These are phyloP conservation scores for Aegilops speltoides DNA, from an alignment of 176 grass and related monocot genomes.

Conservation along the genomic window DNA sequence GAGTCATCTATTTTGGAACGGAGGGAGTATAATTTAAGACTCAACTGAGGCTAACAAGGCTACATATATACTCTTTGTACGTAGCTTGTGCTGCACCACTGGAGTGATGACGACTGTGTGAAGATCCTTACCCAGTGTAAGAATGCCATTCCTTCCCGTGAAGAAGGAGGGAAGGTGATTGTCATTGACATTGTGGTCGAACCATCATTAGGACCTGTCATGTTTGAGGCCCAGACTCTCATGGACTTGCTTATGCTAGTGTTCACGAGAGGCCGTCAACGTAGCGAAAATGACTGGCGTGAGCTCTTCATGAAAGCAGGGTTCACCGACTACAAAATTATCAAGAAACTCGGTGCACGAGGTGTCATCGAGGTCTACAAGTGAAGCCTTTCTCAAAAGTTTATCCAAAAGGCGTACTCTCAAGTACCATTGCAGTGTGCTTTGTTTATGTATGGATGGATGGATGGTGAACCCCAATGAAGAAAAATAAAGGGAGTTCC, in stretches of 20 bases:
- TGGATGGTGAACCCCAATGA: too few species aligned
- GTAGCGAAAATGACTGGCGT: constrained; percentile 32
- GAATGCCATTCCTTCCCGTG: constrained; percentile 34
- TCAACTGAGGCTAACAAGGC: too few species aligned
- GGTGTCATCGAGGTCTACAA: constrained; percentile 9
- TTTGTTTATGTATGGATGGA: too few species aligned
- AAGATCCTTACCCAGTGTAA: constrained; percentile 35
- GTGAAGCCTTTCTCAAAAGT: too few species aligned
- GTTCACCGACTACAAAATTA: constrained; percentile 29
- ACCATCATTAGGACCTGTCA: not conserved
- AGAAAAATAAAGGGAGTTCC: too few species aligned
- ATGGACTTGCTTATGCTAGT: constrained; percentile 36
- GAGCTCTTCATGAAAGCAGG: constrained; percentile 40
- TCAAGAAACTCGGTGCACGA: constrained; percentile 12
- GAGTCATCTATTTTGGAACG: too few species aligned
- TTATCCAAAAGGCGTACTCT: too few species aligned
- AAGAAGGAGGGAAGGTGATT: constrained; percentile 40
- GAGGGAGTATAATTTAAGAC: too few species aligned
- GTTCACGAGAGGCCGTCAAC: constrained; percentile 6
- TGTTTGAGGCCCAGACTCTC: constrained; percentile 20
- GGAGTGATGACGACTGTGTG: constrained; percentile 29
- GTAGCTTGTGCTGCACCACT: constrained; percentile 35
- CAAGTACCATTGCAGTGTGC: too few species aligned
- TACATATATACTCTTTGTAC: too few species aligned
- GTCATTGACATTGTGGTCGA: constrained; percentile 27